Evolutionary conservation across 495 filamentous ascomycete genomes (phyloP), one percentile per base, ranked within the genome.

Genomic region (Podospora pseudopauciseta): DNA sequence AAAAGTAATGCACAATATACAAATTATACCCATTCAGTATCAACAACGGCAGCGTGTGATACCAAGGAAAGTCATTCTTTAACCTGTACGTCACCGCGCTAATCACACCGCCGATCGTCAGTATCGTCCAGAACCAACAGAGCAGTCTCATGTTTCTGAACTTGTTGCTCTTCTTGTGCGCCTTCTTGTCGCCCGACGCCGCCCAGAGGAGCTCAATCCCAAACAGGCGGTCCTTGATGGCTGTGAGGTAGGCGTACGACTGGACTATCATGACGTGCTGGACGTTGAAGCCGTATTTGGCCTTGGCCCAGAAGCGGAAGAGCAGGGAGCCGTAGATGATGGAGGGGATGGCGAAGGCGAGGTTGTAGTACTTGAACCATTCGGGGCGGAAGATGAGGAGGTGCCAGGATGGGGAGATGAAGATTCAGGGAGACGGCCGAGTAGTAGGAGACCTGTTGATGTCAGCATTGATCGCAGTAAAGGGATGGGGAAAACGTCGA

Each of bases 321-420:
- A 77, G 63, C 26, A 77, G 5, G 15, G 70, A 69, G 27, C 75
- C 74, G 65, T 77, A 77, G 39, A 76, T 20, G 67, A 77, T 74
- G 55, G 75, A 77, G 11, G 74, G 75, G 58, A 77, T 74, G 53
- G 74, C 75, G 20, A 76, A 77, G 5, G 75, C 74, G 28, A 77
- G 66, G 67, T 77, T 77, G 71, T 77, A 77, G 68, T 77, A 77
- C 67, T 76, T 74, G 71, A 76, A 77, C 72, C 71, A 77, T 30
- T 74, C 64, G 1, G 75, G 75, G 1, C 75, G 72, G 13, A 76
- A 65, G n/a, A 73, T 63, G 5, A 77, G 67, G 11, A 77, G 0
- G 72, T 76, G 2, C 75, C 16, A 72, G 74, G 66, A 77, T 76
- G 75, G 74, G 3, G 75, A 76, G 70, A 77, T 74, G 72, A 77